Percentiles rank a stretch among this genome's conserved stretches.
Conservation (phyloP, 1,284 basidiomycete genomes). For the Austroboletus novae-zelandiae region DNA sequence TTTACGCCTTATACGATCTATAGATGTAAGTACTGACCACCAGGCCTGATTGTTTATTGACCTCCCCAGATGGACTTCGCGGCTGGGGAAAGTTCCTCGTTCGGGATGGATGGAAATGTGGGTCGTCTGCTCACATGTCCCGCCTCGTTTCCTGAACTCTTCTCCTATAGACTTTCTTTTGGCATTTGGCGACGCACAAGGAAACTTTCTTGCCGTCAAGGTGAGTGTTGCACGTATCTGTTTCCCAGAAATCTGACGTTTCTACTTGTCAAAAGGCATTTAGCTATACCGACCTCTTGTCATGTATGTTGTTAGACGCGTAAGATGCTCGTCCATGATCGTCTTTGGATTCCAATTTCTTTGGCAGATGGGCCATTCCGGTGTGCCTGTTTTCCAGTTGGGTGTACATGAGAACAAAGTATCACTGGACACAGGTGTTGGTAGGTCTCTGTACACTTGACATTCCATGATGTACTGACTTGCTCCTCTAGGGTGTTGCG, state of each 20-base stretch:
- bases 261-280: slow-evolving; percentile 53
- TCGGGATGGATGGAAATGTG: slow-evolving; percentile 84
- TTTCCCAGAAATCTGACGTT: not conserved
- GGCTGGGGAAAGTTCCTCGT: slow-evolving; percentile 73
- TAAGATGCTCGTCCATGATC: slow-evolving; percentile 35
- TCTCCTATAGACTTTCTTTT: slow-evolving; percentile 62
- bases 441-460: slow-evolving; percentile 35
- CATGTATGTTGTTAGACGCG: slow-evolving; percentile 86
- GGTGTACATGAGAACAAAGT: slow-evolving; percentile 75
- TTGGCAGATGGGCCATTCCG: slow-evolving; percentile 75
- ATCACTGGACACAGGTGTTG: slow-evolving; percentile 79
- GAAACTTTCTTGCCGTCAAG: slow-evolving; percentile 80
- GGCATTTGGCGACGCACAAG: slow-evolving; percentile 76
- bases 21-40: slow-evolving; percentile 46
- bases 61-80: slow-evolving; percentile 60
- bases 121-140: slow-evolving; percentile 20
- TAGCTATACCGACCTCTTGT: slow-evolving; percentile 80
- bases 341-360: slow-evolving; percentile 4
- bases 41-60: not conserved
- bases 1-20: slow-evolving; percentile 87
- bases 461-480: not conserved
- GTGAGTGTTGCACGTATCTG: slow-evolving; percentile 29
- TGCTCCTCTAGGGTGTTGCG: slow-evolving; percentile 53
- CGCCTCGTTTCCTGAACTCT: not conserved
- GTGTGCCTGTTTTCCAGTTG: slow-evolving; percentile 78